Evolutionary conservation across 1,284 basidiomycete genomes (phyloP).

Genomic region (Microbotryum saponariae): DNA sequence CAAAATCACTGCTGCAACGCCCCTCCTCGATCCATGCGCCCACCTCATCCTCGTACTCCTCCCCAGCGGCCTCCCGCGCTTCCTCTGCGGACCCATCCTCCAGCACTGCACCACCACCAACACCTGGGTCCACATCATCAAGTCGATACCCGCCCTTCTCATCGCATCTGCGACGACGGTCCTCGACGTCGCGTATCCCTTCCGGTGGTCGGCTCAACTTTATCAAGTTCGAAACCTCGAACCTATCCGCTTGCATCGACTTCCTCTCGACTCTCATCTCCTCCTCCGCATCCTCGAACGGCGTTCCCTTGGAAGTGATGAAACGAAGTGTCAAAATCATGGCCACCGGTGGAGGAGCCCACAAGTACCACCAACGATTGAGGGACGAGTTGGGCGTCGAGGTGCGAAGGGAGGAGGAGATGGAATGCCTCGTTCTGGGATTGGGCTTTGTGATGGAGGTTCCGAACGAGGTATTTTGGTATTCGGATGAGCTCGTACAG

Average conservation of each 20-base stretch:
- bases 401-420: slow-evolving; percentile 85
- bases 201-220: slow-evolving; percentile 91
- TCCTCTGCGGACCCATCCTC: slow-evolving; percentile 4
- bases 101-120: too few species aligned
- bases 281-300: slow-evolving; percentile 77
- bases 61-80: not conserved
- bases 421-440: slow-evolving; percentile 96
- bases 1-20: slow-evolving; percentile 29
- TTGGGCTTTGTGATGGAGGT: slow-evolving; percentile 95
- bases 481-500: slow-evolving; percentile 93
- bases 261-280: slow-evolving; percentile 85
- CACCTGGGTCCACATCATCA: not conserved
- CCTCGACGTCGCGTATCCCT: slow-evolving; percentile 52
- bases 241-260: slow-evolving; percentile 73
- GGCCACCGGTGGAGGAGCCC: slow-evolving; percentile 95
- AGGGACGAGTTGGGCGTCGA: slow-evolving; percentile 61
- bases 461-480: slow-evolving; percentile 96
- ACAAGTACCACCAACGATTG: slow-evolving; percentile 84
- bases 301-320: slow-evolving; percentile 85
- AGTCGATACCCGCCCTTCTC: slow-evolving; percentile 15
- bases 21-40: slow-evolving; percentile 37
- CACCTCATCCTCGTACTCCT: slow-evolving; percentile 32
- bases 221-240: slow-evolving; percentile 89
- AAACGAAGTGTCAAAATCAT: slow-evolving; percentile 88
- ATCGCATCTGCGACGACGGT: slow-evolving; percentile 20